Conservation (phyloP, 176 grass and related monocot species). For the Chloris gayana region DNA sequence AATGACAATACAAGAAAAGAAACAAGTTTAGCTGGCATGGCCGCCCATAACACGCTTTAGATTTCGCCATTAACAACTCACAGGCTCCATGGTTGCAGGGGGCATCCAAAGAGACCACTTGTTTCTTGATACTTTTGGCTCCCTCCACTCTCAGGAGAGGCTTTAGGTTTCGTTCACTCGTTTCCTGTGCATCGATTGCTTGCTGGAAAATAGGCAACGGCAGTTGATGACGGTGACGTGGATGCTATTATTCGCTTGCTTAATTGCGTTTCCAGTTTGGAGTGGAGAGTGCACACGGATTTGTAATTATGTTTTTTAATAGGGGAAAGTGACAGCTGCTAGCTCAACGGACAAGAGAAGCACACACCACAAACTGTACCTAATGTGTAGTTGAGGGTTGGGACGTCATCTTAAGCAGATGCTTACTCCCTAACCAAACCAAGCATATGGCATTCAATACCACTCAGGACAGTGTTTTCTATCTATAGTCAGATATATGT, state of each 20-base stretch:
- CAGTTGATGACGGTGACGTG: neutral
- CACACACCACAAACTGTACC: neutral
- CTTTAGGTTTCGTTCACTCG: conserved; percentile 11
- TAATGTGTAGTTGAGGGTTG: neutral
- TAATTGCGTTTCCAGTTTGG: neutral
- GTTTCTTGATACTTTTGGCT: no score
- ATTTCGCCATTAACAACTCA: conserved; percentile 8
- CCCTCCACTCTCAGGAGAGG: no score
- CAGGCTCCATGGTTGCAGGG: conserved; percentile 35
- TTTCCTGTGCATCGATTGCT: conserved; percentile 35
- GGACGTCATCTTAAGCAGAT: neutral
- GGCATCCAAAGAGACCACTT: conserved; percentile 40
- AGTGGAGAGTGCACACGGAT: neutral
- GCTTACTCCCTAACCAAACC: conserved; percentile 9
- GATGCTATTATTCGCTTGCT: neutral
- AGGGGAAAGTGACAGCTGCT: neutral
- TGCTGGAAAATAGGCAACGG: conserved; percentile 12
- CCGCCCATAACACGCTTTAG: neutral
- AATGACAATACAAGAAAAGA: neutral
- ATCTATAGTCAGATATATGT: neutral
- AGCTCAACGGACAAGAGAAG: neutral
- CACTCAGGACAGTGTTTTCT: conserved; percentile 12
- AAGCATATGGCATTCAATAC: neutral
- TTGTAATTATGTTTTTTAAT: neutral
- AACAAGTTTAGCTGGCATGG: neutral